Evolutionary conservation across 2,329 filamentous ascomycete genomes (phyloP), one percentile per base, ranked within the genome.

Genomic region (Claviceps arundinis): DNA sequence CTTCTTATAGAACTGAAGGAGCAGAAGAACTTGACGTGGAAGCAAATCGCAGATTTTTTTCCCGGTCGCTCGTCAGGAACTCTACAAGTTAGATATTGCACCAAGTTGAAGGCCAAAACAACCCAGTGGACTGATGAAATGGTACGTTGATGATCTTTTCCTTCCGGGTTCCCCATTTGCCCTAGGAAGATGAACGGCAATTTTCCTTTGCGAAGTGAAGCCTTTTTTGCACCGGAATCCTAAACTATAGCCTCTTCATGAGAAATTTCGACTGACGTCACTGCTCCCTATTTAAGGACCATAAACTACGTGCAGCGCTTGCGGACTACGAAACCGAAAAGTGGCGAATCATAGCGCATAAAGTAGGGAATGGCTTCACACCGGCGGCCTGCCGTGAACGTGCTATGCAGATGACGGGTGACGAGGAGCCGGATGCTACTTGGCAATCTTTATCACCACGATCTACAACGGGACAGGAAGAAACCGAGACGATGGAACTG

Each of bases 31-130:
- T 74, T 96, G 64, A 95, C 90, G 4, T 96, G 90, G 90, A 95
- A 95, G 70, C 90, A 96, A 73, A 96, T 96, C 62, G 88, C 89
- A 52, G 90, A 95, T 64, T 95, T 95, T 70, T 96, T 96, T 60
- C 90, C 90, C 0, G 90, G 89, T 1, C 77, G 90, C 53, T 93
- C 87, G 54, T 94, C 87, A 46, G 90, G 90, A 17, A 95, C 90
- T 34, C 71, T 96, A 55, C 90, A 96, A 68, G 90, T 96, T 51
- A 84, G 90, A 38, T 96, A 96, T 66, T 96, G 90, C 65, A 95
- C 89, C 44, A 95, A 95, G 70, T 73, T 95, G 50, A 95, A 95
- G 70, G 89, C 89, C 14, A 95, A 95, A 73, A 90, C 87, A 41
- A 94, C 87, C 13, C 81, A 89, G 62, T 96, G 90, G 90, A 94